These are phyloP conservation scores for Saccharomycopsis capsularis DNA, from an alignment of 805 yeast species.

Conservation along the genomic window DNA sequence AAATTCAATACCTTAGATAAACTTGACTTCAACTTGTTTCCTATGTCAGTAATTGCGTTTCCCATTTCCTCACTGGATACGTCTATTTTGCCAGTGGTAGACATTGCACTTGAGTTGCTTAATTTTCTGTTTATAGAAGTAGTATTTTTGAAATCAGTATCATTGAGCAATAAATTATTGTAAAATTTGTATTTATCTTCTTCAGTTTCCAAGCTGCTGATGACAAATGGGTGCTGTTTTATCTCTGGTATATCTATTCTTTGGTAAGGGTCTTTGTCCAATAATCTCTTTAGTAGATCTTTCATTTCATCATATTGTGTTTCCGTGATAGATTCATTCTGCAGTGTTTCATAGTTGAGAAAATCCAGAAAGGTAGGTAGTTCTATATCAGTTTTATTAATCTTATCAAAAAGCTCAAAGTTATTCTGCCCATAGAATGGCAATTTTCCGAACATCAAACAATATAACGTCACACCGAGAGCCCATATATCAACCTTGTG, in stretches of 20 bases:
- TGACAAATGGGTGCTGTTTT: slow-evolving; percentile 67
- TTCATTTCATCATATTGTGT: slow-evolving; percentile 38
- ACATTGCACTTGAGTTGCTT: slow-evolving; percentile 22
- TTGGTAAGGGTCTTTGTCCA: slow-evolving; percentile 61
- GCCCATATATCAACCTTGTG: slow-evolving; percentile 97
- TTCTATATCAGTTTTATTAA: slow-evolving; percentile 51
- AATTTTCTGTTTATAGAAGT: slow-evolving; percentile 16
- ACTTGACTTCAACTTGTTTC: slow-evolving; percentile 51
- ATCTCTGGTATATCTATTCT: slow-evolving; percentile 68
- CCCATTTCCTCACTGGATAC: slow-evolving; percentile 63
- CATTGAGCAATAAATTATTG: slow-evolving; percentile 25
- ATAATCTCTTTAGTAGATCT: slow-evolving; percentile 53
- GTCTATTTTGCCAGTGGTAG: slow-evolving; percentile 39
- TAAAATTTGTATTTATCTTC: slow-evolving; percentile 24
- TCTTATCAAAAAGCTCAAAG: slow-evolving; percentile 76
- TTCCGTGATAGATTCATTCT: slow-evolving; percentile 30
- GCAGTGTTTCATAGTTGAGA: slow-evolving; percentile 24
- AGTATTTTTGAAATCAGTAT: too few relatives aligned
- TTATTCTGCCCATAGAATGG: slow-evolving; percentile 88
- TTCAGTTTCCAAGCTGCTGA: slow-evolving; percentile 34
- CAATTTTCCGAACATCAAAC: slow-evolving; percentile 77
- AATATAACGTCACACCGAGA: slow-evolving; percentile 83
- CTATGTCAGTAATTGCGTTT: slow-evolving; percentile 75
- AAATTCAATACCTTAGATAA: slow-evolving; percentile 35
- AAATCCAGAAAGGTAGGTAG: slow-evolving; percentile 53